Percentiles rank a stretch among this genome's conserved stretches.
phyloP scores from a whole-genome alignment of 179 eudicot genomes.

The Drosera spatulata region DNA sequence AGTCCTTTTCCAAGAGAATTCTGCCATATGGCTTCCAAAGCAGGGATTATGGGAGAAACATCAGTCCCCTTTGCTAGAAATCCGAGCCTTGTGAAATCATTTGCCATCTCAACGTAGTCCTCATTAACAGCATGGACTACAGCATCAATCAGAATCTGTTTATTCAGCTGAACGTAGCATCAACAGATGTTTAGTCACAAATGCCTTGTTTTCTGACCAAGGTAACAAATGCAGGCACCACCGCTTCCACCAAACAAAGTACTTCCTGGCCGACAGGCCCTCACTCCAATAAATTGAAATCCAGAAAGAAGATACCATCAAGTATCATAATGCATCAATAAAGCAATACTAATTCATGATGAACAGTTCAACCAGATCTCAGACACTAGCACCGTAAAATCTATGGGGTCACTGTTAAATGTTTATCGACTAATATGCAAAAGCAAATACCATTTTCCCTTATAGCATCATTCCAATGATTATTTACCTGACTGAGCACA shows the following conservation, averaged over 20 bases:
- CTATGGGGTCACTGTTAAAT: no score
- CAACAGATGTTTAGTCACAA: neutral
- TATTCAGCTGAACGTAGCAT: conserved; percentile 61
- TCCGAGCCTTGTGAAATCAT: conserved; percentile 98
- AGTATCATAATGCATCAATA: no score
- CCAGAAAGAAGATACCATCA: no score
- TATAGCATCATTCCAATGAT: no score
- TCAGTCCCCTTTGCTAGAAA: conserved; percentile 93
- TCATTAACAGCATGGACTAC: conserved; percentile 99
- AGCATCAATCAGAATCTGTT: conserved; percentile 94
- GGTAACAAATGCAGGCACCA: neutral
- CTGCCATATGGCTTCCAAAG: conserved; percentile 97
- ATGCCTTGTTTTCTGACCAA: neutral
- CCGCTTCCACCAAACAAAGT: neutral
- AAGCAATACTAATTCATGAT: no score
- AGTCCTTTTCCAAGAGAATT: conserved; percentile 93
- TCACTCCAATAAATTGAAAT: no score
- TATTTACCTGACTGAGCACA: conserved; percentile 79
- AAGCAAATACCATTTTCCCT: no score
- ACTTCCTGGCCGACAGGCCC: no score
- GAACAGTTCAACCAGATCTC: no score
- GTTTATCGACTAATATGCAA: no score
- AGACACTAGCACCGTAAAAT: no score
- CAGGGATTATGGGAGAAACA: conserved; percentile 91
- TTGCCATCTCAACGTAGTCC: conserved; percentile 96